A percentile compares a stretch with the other conserved stretches of the same genome.
phyloP scores from a whole-genome alignment of 2,329 filamentous ascomycete species.

The Davidsoniella eucalypti region DNA sequence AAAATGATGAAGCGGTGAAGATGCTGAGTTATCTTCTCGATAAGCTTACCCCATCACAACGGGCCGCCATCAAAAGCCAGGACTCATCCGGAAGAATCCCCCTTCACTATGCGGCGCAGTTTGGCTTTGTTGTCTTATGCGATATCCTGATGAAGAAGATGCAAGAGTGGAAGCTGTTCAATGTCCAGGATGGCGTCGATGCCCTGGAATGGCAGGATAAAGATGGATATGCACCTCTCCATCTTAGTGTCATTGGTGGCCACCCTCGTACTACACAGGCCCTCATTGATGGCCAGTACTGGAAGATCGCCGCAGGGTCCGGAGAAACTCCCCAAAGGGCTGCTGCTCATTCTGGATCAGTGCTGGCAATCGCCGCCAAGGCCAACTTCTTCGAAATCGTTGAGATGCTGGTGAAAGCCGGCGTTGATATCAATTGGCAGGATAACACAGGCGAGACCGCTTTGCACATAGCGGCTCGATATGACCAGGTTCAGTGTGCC shows the following conservation, averaged over 20 bases:
- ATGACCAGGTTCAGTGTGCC: constrained; percentile 69
- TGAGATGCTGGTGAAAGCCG: constrained; percentile 71
- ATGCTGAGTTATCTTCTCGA: constrained; percentile 49
- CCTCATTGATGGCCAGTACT: constrained; percentile 65
- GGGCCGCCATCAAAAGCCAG: constrained; percentile 45
- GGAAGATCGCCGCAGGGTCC: constrained; percentile 46
- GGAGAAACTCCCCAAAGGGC: constrained; percentile 46
- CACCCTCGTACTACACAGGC: constrained; percentile 73
- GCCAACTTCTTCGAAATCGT: constrained; percentile 76
- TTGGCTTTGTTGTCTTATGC: constrained; percentile 83
- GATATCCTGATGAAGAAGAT: constrained; percentile 75
- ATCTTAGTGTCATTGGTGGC: constrained; percentile 81
- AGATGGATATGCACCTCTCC: constrained; percentile 79
- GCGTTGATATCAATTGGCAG: constrained; percentile 84
- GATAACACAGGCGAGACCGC: constrained; percentile 83
- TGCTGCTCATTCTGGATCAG: constrained; percentile 71
- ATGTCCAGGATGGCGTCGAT: constrained; percentile 74
- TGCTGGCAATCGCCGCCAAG: constrained; percentile 74
- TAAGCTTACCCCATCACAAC: constrained; percentile 49
- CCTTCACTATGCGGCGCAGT: constrained; percentile 86
- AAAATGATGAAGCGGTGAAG: constrained; percentile 60
- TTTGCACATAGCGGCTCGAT: constrained; percentile 77
- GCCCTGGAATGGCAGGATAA: constrained; percentile 78
- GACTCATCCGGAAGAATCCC: constrained; percentile 74
- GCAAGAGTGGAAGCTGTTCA: constrained; percentile 76